Evolutionary conservation across 2,329 filamentous ascomycete genomes (phyloP).

Genomic region (Diaporthe vaccinii): DNA sequence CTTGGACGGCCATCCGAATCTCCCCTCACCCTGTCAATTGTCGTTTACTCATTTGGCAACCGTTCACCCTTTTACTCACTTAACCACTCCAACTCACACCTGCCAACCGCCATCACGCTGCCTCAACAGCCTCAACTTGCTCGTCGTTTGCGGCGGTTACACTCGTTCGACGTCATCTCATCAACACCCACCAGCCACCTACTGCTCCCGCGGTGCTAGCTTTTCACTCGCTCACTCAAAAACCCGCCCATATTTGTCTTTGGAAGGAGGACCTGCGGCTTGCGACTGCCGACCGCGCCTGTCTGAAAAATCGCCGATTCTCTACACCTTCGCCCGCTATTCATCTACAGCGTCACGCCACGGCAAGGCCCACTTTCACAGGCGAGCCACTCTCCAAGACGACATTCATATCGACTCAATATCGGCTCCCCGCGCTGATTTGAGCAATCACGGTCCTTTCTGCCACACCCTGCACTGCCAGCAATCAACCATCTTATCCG

Average conservation of each 20-base stretch:
- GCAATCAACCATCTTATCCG: constrained; percentile 36
- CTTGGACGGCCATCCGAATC: constrained; percentile 26
- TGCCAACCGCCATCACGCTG: constrained; percentile 20
- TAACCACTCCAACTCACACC: constrained; percentile 1
- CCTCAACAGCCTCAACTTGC: constrained; percentile 1
- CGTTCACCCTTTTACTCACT: constrained; percentile 5
- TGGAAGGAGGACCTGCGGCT: constrained; percentile 13
- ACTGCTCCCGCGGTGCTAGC: constrained; percentile 15
- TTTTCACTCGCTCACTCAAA: constrained; percentile 23
- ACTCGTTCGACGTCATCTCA: constrained; percentile 28
- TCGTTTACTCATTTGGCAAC: constrained; percentile 12
- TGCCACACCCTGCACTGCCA: constrained; percentile 25
- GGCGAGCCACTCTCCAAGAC: constrained; percentile 5
- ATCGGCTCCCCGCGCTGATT: constrained; percentile 27
- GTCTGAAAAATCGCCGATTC: constrained; percentile 24
- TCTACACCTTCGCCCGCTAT: constrained; percentile 23
- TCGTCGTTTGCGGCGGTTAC: constrained; percentile 36
- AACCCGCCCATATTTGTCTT: background rate
- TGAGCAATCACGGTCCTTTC: constrained; percentile 36
- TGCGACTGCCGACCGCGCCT: constrained; percentile 24
- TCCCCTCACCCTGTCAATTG: constrained; percentile 16
- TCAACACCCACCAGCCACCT: background rate
- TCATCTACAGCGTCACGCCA: constrained; percentile 29
- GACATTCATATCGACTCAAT: constrained; percentile 20
- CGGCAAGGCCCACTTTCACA: constrained; percentile 27